These are phyloP conservation scores for Stygiomarasmius scandens DNA, from an alignment of 1,284 basidiomycete genomes.

Conservation along the genomic window DNA sequence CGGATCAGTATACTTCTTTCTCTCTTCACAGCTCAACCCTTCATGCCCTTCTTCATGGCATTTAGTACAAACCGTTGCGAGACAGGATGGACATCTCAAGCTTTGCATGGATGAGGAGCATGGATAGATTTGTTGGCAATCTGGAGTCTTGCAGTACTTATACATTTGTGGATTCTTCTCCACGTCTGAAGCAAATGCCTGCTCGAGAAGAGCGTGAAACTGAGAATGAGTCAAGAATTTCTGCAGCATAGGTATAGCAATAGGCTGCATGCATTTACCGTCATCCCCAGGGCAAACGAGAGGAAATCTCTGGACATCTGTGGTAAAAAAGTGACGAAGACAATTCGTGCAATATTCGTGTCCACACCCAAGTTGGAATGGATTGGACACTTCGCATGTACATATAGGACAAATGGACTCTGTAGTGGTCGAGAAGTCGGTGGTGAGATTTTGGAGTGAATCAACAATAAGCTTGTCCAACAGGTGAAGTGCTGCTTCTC, in stretches of 20 bases:
- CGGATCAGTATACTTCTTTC: constrained; percentile 31
- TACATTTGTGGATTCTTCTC: constrained; percentile 46
- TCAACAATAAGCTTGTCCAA: constrained; percentile 45
- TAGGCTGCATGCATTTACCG: constrained; percentile 43
- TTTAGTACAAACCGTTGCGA: constrained; percentile 48
- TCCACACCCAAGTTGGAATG: constrained; percentile 49
- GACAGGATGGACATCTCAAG: constrained; percentile 52
- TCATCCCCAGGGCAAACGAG: constrained; percentile 56
- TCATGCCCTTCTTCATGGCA: constrained; percentile 56
- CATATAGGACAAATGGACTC: constrained; percentile 52
- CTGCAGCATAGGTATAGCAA: constrained; percentile 53
- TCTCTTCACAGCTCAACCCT: constrained; percentile 52
- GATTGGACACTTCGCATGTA: constrained; percentile 44
- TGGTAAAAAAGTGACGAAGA: constrained; percentile 48
- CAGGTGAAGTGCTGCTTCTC: constrained; percentile 49
- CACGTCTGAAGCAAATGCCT: constrained; percentile 46
- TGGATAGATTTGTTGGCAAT: constrained; percentile 59
- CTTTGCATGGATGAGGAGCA: constrained; percentile 32
- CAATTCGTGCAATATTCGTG: constrained; percentile 58
- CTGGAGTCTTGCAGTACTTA: constrained; percentile 58
- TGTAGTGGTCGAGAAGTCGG: constrained; percentile 13
- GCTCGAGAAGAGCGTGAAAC: constrained; percentile 49
- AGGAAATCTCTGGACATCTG: constrained; percentile 48
- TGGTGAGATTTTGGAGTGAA: constrained; percentile 29
- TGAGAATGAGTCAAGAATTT: constrained; percentile 44